Conservation (phyloP, 495 filamentous ascomycete species). For the Sabuloglossum arenarium region DNA sequence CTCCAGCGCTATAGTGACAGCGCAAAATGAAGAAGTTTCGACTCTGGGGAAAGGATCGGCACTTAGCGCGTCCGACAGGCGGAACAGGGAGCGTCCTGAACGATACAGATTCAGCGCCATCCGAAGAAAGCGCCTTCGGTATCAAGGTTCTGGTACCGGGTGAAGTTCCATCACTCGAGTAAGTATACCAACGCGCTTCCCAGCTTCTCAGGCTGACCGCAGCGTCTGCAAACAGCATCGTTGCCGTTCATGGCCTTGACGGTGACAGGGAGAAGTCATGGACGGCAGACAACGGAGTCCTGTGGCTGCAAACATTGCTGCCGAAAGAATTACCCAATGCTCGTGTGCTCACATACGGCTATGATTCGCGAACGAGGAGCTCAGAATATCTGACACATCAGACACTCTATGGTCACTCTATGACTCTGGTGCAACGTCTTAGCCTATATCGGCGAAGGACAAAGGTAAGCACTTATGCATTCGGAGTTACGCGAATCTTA, state of each 20-base stretch:
- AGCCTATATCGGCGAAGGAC: background rate
- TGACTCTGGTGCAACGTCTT: background rate
- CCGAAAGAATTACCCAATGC: background rate
- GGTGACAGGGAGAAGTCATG: slow-evolving; percentile 57
- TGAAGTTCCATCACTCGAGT: too few relatives aligned
- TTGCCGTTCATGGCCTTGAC: slow-evolving; percentile 56
- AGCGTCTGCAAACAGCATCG: slow-evolving; percentile 11
- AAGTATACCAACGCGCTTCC: slow-evolving; percentile 4
- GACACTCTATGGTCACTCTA: background rate
- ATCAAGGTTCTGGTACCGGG: too few relatives aligned
- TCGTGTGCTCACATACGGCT: slow-evolving; percentile 65
- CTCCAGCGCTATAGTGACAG: too few relatives aligned
- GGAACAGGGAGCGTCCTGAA: too few relatives aligned
- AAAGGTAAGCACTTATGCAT: slow-evolving; percentile 8
- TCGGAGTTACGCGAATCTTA: background rate
- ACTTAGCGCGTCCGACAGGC: too few relatives aligned
- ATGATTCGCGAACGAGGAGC: slow-evolving; percentile 34
- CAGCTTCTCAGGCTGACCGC: slow-evolving; percentile 8
- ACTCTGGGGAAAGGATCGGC: too few relatives aligned
- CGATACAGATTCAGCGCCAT: too few relatives aligned
- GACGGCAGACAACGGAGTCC: slow-evolving; percentile 33
- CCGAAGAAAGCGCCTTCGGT: too few relatives aligned
- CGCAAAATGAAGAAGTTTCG: too few relatives aligned
- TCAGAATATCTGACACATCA: background rate
- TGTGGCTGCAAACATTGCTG: slow-evolving; percentile 18